Evolutionary conservation across 2,329 filamentous ascomycete genomes (phyloP).

Genomic region (Kalaharituber pfeilii): DNA sequence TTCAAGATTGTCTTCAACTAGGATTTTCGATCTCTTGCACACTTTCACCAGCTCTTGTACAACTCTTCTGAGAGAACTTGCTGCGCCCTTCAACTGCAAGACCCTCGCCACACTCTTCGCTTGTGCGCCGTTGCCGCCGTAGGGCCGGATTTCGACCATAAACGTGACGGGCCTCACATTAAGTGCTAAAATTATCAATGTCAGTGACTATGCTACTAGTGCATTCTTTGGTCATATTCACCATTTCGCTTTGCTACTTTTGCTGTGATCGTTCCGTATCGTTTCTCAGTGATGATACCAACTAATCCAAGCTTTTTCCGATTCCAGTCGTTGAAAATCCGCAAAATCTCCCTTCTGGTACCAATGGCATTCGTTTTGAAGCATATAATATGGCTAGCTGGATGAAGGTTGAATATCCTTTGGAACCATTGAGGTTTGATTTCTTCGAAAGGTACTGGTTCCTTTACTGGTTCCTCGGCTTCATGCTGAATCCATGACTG

Average conservation of each 20-base stretch:
- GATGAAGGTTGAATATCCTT: conserved; percentile 76
- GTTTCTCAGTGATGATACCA: conserved; percentile 45
- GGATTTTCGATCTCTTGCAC: conserved; percentile 31
- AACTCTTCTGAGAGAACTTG: conserved; percentile 71
- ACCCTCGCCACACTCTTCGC: conserved; percentile 65
- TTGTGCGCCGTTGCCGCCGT: conserved; percentile 67
- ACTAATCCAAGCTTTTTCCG: conserved; percentile 42
- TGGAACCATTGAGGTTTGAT: conserved; percentile 65
- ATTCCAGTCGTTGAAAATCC: conserved; percentile 59
- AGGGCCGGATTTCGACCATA: conserved; percentile 70
- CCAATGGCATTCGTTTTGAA: conserved; percentile 54
- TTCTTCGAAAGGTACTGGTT: too few species aligned
- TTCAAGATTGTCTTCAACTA: neutral
- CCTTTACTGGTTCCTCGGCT: too few species aligned
- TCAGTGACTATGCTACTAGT: neutral
- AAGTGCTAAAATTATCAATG: conserved; percentile 39
- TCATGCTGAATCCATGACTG: too few species aligned
- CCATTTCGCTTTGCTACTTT: conserved; percentile 60
- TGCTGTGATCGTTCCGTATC: conserved; percentile 61
- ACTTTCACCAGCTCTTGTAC: conserved; percentile 57
- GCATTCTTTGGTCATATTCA: conserved; percentile 33
- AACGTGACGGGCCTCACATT: conserved; percentile 77
- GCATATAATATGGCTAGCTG: conserved; percentile 56
- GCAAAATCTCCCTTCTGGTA: conserved; percentile 58
- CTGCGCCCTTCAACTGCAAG: conserved; percentile 80